Base-by-base conservation (phyloP, 257 asterid genomes). In the Solanum etuberosum region DNA sequence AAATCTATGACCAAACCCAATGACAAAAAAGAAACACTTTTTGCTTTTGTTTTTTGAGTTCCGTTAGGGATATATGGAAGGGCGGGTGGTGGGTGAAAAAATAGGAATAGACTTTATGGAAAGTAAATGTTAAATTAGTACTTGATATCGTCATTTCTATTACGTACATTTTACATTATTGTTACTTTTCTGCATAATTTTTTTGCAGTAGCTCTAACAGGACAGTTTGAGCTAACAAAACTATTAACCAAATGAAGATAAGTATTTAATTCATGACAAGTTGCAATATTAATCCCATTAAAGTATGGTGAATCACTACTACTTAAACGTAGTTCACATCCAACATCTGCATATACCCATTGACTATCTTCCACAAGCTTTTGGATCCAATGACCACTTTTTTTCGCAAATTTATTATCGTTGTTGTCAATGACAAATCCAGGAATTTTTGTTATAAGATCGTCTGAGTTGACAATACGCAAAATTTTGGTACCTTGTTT, bases 281-380 rank as follows among this genome's bases (percentile, higher is more conserved):
- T 84, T 20, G 97, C 98, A 5, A 96, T 88, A 71, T 91, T 87
- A 51, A 90, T 78, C 5, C 91, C 88, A 61, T 89, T 91, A 4
- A 92, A 71, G 57, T 90, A 59, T 14, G 98, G 95, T 25, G 95
- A 93, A 86, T 92, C 94, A 0, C 98, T 93, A 93, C 98, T 96
- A 83, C 98, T 95, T 72, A 97, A 93, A 89, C 98, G 93, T 32
- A 97, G 96, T 89, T 97, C 99, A 85, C 98, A 93, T 2, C 99
- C 99, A 9, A 97, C 96, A 84, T 97, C 99, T 5, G 99, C 99
- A 86, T 97, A 97, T 31, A 93, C 97, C 98, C 97, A 94, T 88
- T 91, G 96, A 8, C 87, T 89, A 57, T 93, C 95, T 87, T 94
- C 96, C 88, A 93, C 92, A 21, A 91, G 72, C 81, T 90, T 95